Evolutionary conservation across 1,284 basidiomycete species (phyloP).

Genomic region (Irpex sp.): DNA sequence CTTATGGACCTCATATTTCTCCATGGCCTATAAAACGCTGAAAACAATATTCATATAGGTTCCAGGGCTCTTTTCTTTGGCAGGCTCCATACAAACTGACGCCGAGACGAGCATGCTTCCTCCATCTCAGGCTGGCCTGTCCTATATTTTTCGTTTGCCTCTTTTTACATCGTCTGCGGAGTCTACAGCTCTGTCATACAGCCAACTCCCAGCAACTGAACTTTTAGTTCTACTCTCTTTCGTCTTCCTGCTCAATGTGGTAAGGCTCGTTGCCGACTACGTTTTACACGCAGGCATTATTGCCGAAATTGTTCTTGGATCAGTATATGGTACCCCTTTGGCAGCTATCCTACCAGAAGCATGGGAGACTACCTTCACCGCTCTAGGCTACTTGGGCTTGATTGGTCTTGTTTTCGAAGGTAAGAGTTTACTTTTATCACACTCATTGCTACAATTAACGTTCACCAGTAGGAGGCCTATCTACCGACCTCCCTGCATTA

Average conservation of each 20-base stretch:
- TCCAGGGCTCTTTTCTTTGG: too few species aligned
- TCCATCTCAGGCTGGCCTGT: neutral
- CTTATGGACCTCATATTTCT: too few species aligned
- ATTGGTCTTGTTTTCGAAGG: constrained; percentile 50
- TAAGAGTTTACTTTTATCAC: constrained; percentile 11
- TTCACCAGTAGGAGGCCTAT: constrained; percentile 34
- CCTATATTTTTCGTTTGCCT: neutral
- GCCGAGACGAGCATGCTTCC: neutral
- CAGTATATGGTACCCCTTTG: constrained; percentile 40
- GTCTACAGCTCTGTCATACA: constrained; percentile 14
- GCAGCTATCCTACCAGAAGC: constrained; percentile 32
- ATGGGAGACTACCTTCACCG: constrained; percentile 38
- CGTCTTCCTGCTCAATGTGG: constrained; percentile 21
- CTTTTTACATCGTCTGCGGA: neutral
- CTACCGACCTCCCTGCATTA: constrained; percentile 33
- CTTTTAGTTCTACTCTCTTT: constrained; percentile 21
- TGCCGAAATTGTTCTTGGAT: constrained; percentile 42
- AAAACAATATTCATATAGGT: too few species aligned
- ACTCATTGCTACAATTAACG: neutral
- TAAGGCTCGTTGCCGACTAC: constrained; percentile 16
- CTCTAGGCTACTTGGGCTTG: constrained; percentile 45
- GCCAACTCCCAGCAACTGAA: constrained; percentile 16
- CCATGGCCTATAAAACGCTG: too few species aligned
- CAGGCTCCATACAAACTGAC: too few species aligned
- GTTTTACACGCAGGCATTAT: constrained; percentile 24